Evolutionary conservation across 257 asterid genomes (phyloP).

Genomic region (Penstemon newberryi): DNA sequence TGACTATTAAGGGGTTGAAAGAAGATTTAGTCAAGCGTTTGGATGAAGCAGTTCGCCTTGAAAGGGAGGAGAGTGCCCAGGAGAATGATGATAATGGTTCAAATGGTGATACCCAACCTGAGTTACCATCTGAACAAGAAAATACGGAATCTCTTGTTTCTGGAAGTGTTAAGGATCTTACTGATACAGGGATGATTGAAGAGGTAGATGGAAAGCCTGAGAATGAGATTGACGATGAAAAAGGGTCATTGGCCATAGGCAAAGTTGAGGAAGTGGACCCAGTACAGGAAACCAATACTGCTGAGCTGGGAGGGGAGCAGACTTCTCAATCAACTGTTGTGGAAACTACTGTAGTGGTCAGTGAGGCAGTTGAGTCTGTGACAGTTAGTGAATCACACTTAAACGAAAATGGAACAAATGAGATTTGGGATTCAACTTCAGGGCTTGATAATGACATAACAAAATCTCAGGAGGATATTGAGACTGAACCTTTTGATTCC

Average conservation of each 20-base stretch:
- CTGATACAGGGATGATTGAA: conserved; percentile 33
- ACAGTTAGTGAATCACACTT: conserved; percentile 25
- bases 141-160: conserved; percentile 27
- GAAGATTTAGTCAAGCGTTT: conserved; percentile 75
- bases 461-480: conserved; percentile 29
- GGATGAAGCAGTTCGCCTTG: conserved; percentile 69
- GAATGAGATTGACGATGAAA: conserved; percentile 32
- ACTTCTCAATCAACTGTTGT: conserved; percentile 28
- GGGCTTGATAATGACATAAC: conserved; percentile 24
- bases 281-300: conserved; percentile 30
- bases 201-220: conserved; percentile 30
- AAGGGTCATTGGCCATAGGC: conserved; percentile 27
- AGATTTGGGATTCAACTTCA: conserved; percentile 26
- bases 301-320: conserved; percentile 38
- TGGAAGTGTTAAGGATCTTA: conserved; percentile 28
- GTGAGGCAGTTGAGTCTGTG: conserved; percentile 40
- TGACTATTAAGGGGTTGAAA: conserved; percentile 76
- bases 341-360: conserved; percentile 35
- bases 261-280: conserved; percentile 35
- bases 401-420: conserved; percentile 16
- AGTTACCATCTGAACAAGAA: conserved; percentile 34
- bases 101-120: conserved; percentile 32
- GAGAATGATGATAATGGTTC: conserved; percentile 30
- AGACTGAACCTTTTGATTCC: conserved; percentile 28
- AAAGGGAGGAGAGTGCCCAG: conserved; percentile 40